Evolutionary conservation across 2,329 filamentous ascomycete species (phyloP).

Genomic region (Pseudocercospora cruenta): DNA sequence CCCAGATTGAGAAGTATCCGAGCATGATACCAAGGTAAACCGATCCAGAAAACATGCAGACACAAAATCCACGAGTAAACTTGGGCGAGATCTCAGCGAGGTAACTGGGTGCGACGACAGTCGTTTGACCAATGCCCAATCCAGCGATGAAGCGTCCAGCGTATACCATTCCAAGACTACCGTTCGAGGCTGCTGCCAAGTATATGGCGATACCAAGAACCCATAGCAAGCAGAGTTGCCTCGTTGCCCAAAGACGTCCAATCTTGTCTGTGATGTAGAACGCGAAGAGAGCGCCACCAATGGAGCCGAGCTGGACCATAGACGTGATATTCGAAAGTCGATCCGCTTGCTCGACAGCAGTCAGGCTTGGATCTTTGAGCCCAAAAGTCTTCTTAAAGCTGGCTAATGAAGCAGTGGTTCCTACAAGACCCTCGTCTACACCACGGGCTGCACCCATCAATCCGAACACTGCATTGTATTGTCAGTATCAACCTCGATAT

Average conservation of each 20-base stretch:
- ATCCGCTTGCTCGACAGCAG: slow-evolving; percentile 64
- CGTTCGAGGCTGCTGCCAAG: slow-evolving; percentile 49
- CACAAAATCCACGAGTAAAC: slow-evolving; percentile 63
- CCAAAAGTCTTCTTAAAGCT: slow-evolving; percentile 65
- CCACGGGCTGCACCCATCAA: slow-evolving; percentile 76
- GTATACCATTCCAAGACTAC: slow-evolving; percentile 40
- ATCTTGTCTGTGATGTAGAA: slow-evolving; percentile 40
- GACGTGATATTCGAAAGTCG: slow-evolving; percentile 67
- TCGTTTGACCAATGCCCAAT: slow-evolving; percentile 53
- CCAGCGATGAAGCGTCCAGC: slow-evolving; percentile 48
- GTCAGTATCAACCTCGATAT: not conserved
- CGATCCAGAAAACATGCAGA: slow-evolving; percentile 69
- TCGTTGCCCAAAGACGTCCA: slow-evolving; percentile 37
- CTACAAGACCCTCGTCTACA: slow-evolving; percentile 78
- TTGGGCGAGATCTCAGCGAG: slow-evolving; percentile 55
- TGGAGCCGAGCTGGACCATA: slow-evolving; percentile 80
- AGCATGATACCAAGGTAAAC: slow-evolving; percentile 77
- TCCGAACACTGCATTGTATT: slow-evolving; percentile 33
- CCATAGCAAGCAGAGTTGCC: slow-evolving; percentile 36
- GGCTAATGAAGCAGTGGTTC: slow-evolving; percentile 58
- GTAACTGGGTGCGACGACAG: slow-evolving; percentile 63
- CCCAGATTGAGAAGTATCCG: slow-evolving; percentile 72
- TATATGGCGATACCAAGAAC: slow-evolving; percentile 42
- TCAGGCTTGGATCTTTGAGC: slow-evolving; percentile 56
- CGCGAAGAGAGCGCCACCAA: slow-evolving; percentile 68